Conservation (phyloP, 768 basidiomycete species). For the Auriscalpium vulgare region DNA sequence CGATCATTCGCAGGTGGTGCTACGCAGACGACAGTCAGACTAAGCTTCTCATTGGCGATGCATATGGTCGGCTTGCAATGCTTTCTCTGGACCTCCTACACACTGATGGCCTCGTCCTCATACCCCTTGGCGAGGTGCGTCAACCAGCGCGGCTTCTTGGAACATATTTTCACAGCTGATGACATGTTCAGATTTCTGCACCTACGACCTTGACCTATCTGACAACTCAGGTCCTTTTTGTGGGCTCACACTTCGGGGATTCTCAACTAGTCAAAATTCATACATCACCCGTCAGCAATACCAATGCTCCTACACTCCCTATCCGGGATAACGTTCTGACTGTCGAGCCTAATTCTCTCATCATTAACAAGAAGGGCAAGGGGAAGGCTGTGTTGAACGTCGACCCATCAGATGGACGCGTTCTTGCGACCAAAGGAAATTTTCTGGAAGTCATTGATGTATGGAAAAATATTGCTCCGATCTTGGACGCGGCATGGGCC, state of each 20-base stretch:
- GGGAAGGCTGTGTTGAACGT: slow-evolving; percentile 38
- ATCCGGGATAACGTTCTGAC: slow-evolving; percentile 43
- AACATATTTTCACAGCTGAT: background rate
- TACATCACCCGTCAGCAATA: slow-evolving; percentile 31
- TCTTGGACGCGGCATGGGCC: slow-evolving; percentile 70
- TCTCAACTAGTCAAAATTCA: slow-evolving; percentile 67
- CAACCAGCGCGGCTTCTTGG: background rate
- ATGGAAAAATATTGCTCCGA: slow-evolving; percentile 76
- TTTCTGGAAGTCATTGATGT: slow-evolving; percentile 55
- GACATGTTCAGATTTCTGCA: background rate
- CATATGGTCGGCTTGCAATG: slow-evolving; percentile 61
- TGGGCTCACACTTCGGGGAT: slow-evolving; percentile 79
- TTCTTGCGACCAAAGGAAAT: slow-evolving; percentile 35
- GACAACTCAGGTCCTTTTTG: slow-evolving; percentile 50
- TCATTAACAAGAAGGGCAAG: slow-evolving; percentile 26
- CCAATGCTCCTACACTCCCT: slow-evolving; percentile 38
- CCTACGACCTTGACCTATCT: background rate
- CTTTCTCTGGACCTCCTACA: slow-evolving; percentile 40
- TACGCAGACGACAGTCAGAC: slow-evolving; percentile 36
- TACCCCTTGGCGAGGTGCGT: slow-evolving; percentile 68
- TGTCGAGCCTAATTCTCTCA: slow-evolving; percentile 28
- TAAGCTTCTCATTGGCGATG: slow-evolving; percentile 59
- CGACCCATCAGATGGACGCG: slow-evolving; percentile 14
- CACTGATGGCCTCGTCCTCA: slow-evolving; percentile 36
- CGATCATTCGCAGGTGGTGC: slow-evolving; percentile 36